phyloP scores from a whole-genome alignment of 1,284 basidiomycete genomes.

The Apiotrichum domesticum region DNA sequence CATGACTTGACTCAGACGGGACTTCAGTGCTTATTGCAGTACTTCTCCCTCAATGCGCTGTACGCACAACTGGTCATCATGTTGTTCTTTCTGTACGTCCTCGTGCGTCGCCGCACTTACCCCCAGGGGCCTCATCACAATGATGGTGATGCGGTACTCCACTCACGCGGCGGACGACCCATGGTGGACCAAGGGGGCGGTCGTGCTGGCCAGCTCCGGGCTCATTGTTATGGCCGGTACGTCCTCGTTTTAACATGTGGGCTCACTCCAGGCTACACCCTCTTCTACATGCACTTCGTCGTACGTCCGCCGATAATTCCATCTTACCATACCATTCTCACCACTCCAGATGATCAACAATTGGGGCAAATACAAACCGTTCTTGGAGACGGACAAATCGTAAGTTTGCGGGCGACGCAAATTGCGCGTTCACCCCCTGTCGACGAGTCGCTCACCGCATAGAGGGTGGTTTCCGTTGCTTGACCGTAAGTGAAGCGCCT shows the following conservation, averaged over 20 bases:
- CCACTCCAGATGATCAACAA: neutral
- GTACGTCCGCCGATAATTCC: neutral
- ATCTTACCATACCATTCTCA: neutral
- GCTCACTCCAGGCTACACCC: neutral
- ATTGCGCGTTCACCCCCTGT: neutral
- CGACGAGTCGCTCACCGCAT: too few species aligned
- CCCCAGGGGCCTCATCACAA: conserved; percentile 18
- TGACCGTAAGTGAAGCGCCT: neutral
- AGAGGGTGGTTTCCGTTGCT: neutral
- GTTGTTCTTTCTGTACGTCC: conserved; percentile 21
- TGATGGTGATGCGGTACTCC: conserved; percentile 16
- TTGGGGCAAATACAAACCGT: conserved; percentile 11
- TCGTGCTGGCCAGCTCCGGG: neutral
- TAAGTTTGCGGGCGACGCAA: neutral
- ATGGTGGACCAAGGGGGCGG: conserved; percentile 22
- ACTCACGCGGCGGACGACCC: conserved; percentile 19
- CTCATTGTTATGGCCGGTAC: neutral
- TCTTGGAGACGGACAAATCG: conserved; percentile 16
- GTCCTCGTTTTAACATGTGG: too few species aligned
- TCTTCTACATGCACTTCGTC: neutral
- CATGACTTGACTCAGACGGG: neutral
- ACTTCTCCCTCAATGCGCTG: neutral
- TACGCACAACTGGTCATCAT: conserved; percentile 20
- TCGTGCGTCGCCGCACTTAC: neutral
- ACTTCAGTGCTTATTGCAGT: neutral